phyloP scores from a whole-genome alignment of 768 basidiomycete genomes.

The Podaxis sp. region DNA sequence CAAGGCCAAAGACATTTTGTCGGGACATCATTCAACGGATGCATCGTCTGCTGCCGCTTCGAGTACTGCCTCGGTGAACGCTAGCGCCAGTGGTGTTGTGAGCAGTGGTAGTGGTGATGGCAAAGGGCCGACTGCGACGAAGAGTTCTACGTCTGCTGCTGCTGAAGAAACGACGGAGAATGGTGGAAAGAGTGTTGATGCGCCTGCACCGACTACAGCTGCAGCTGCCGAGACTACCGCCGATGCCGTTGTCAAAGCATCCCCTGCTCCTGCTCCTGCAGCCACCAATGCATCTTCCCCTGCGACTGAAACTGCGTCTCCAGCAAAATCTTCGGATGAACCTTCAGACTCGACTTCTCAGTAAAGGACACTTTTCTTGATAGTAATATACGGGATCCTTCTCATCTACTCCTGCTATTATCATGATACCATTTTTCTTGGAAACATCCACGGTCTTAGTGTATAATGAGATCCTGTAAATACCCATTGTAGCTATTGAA shows the following conservation, averaged over 20 bases:
- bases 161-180: not conserved
- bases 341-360: conserved; percentile 1
- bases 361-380: not conserved
- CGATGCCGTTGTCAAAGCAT: not conserved
- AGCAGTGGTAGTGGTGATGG: not conserved
- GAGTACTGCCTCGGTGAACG: not conserved
- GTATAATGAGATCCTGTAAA: conserved; percentile 2
- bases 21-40: not conserved
- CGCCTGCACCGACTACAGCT: not conserved
- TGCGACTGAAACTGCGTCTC: not conserved
- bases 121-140: conserved; percentile 12
- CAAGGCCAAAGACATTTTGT: conserved; percentile 6
- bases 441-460: not conserved
- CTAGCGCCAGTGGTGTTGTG: not conserved
- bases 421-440: not conserved
- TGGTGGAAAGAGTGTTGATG: not conserved
- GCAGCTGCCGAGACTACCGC: not conserved
- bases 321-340: not conserved
- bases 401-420: not conserved
- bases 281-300: not conserved
- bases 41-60: not conserved
- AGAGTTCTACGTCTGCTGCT: conserved; percentile 14
- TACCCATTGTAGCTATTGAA: conserved; percentile 3
- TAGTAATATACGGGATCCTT: too few relatives aligned
- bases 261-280: not conserved